These are phyloP conservation scores for Cyberlindnera lachancei DNA, from an alignment of 805 yeast species.

Conservation along the genomic window DNA sequence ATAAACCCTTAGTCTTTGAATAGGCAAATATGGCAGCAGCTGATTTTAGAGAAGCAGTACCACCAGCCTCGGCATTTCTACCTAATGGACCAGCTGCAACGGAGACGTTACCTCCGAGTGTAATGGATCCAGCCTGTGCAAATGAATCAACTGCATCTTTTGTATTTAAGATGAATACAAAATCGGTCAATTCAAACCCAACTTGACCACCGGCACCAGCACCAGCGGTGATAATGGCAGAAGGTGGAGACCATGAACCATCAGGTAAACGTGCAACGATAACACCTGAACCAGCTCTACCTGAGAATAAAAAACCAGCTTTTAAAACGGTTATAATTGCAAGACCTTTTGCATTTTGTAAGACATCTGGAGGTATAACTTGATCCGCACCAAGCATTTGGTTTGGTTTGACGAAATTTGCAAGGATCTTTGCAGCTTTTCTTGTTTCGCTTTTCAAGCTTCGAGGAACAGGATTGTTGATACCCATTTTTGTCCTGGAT, in stretches of 20 bases:
- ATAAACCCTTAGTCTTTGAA: slow-evolving; percentile 92
- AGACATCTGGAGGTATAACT: slow-evolving; percentile 82
- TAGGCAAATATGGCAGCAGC: slow-evolving; percentile 91
- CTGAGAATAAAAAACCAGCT: slow-evolving; percentile 94
- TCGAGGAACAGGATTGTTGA: slow-evolving; percentile 93
- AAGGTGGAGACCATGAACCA: slow-evolving; percentile 96
- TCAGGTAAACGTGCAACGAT: slow-evolving; percentile 91
- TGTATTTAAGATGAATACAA: slow-evolving; percentile 85
- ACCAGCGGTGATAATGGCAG: slow-evolving; percentile 92
- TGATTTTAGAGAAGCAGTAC: slow-evolving; percentile 78
- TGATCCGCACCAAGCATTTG: slow-evolving; percentile 84
- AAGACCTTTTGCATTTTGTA: slow-evolving; percentile 86
- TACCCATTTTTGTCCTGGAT: slow-evolving; percentile 44
- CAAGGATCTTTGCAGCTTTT: slow-evolving; percentile 87
- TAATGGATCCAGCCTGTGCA: slow-evolving; percentile 89
- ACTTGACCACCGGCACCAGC: slow-evolving; percentile 99
- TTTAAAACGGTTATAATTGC: slow-evolving; percentile 91
- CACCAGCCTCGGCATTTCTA: slow-evolving; percentile 96
- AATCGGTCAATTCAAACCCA: slow-evolving; percentile 94
- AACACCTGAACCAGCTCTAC: slow-evolving; percentile 96
- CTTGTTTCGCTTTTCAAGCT: slow-evolving; percentile 81
- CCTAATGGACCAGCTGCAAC: slow-evolving; percentile 98
- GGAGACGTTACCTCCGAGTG: slow-evolving; percentile 90
- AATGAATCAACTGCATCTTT: slow-evolving; percentile 87
- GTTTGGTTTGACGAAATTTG: slow-evolving; percentile 90